A percentile compares a stretch with the other conserved stretches of the same genome.
phyloP scores from a whole-genome alignment of 2,329 filamentous ascomycete species.

The Colletotrichum musae region DNA sequence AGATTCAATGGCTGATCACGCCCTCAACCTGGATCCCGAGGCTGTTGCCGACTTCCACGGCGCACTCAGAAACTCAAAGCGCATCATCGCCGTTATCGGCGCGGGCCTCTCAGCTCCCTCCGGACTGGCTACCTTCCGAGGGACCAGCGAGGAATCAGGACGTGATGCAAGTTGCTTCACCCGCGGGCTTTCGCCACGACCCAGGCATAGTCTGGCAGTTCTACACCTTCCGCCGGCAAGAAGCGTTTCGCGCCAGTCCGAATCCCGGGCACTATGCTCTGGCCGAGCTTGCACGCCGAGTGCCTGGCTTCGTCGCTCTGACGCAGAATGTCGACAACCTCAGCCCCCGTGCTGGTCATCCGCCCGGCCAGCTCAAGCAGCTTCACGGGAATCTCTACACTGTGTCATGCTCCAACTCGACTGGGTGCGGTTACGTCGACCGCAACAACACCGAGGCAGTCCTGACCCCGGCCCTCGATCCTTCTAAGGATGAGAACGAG shows the following conservation, averaged over 20 bases:
- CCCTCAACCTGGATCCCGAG: conserved; percentile 31
- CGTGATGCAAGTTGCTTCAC: conserved; percentile 72
- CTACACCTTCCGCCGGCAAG: conserved; percentile 75
- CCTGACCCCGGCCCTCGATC: conserved; percentile 72
- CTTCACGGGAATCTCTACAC: conserved; percentile 56
- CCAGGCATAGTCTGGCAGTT: conserved; percentile 81
- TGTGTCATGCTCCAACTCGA: conserved; percentile 55
- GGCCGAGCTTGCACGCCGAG: conserved; percentile 70
- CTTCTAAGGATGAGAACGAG: conserved; percentile 60
- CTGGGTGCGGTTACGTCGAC: conserved; percentile 69
- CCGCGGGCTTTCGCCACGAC: conserved; percentile 70
- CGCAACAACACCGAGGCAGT: conserved; percentile 73
- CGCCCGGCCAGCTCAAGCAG: conserved; percentile 68
- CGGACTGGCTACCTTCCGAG: conserved; percentile 70
- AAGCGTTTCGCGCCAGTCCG: conserved; percentile 73
- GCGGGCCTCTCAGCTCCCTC: conserved; percentile 49
- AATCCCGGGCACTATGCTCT: conserved; percentile 77
- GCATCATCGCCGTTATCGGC: conserved; percentile 50
- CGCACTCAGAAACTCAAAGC: conserved; percentile 44
- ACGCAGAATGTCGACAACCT: conserved; percentile 78
- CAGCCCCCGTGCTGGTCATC: conserved; percentile 71
- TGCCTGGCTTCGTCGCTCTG: conserved; percentile 70
- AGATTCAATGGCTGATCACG: background rate
- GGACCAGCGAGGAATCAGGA: conserved; percentile 74
- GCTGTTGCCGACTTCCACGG: conserved; percentile 45